Evolutionary conservation across 2,329 filamentous ascomycete species (phyloP).

Genomic region (Neurospora sp.): DNA sequence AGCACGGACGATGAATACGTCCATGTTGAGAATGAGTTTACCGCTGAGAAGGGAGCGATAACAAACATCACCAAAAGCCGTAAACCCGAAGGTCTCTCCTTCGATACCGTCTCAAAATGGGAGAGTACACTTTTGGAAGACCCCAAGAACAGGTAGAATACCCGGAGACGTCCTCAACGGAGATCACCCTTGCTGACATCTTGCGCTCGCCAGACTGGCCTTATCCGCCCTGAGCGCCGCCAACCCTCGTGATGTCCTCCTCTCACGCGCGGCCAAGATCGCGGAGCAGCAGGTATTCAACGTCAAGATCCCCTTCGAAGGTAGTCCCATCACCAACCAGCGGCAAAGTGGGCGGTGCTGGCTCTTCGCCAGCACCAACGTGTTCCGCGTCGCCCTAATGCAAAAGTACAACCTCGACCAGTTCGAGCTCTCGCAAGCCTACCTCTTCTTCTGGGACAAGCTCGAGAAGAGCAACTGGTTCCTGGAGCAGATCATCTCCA

Average conservation of each 20-base stretch:
- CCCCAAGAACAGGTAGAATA: constrained; percentile 49
- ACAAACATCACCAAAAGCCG: constrained; percentile 14
- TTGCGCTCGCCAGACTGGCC: constrained; percentile 47
- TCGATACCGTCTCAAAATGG: constrained; percentile 45
- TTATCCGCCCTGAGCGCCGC: constrained; percentile 61
- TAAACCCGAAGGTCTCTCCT: constrained; percentile 37
- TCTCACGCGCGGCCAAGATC: constrained; percentile 51
- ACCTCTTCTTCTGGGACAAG: constrained; percentile 91
- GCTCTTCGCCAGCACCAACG: constrained; percentile 87
- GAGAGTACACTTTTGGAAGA: constrained; percentile 52
- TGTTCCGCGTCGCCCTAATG: constrained; percentile 83
- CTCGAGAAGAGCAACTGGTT: constrained; percentile 88
- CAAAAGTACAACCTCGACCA: constrained; percentile 65
- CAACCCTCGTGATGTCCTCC: constrained; percentile 55
- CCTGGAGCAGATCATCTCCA: constrained; percentile 73
- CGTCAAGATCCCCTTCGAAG: constrained; percentile 70
- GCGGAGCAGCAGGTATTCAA: constrained; percentile 75
- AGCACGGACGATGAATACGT: constrained; percentile 41
- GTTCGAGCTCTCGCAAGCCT: constrained; percentile 81
- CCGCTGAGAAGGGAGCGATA: constrained; percentile 23
- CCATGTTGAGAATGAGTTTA: constrained; percentile 32
- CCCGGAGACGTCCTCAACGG: not conserved
- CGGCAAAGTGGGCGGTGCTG: constrained; percentile 74
- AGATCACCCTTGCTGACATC: not conserved
- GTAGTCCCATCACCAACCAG: constrained; percentile 77